Base-by-base conservation (phyloP, 177 flowering plant species). In the Vitis hybrid region DNA sequence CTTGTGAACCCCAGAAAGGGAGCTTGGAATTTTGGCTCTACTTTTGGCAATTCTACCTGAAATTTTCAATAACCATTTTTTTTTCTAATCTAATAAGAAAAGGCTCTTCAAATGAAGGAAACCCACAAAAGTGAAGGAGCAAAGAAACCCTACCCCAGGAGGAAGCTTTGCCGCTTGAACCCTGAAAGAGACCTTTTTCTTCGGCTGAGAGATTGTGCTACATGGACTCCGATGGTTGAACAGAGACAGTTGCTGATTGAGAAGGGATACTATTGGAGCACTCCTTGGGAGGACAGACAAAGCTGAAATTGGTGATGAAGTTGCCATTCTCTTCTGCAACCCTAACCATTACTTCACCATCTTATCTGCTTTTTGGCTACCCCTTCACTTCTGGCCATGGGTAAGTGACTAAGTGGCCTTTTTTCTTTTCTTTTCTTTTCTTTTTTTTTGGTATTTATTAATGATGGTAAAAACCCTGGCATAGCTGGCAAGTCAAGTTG, bases 1-100 rank as follows among this genome's bases (percentile, higher is more conserved):
- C 40, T 90, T 4, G 97, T 94, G 77, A 94, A 94, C 32, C 98
- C 98, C 51, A 82, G 84, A 74, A 89, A 86, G 3, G 97, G 91
- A 40, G 94, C 72, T 30, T 74, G 13, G 67, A 92, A 86, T 69
- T 83, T 91, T 2, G 98, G 97, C 79, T 86, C 81, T 46, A 73
- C 89, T 81, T 84, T 92, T 7, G 97, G 97, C 70, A 85, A 13
- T 61, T 75, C 88, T 72, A 92, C 95, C 97, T 94, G 85, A 59
- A 72, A 74, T 52, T 49, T 2, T 5, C 57, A 50, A 4, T 13
- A 52, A 51, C 64, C 50, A 21, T 60, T 32, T 14, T 46, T 2
- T 64, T 40, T 52, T 59, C 48, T 13, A 46, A 19, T 50, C 13
- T 6, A 52, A 40, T 35, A 27, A 46, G n/a, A 46, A 66, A 63